Evolutionary conservation across 192 early-diverging fungal genomes (phyloP), one percentile per base, ranked within the genome.

Genomic region (Backusella morwellensis): DNA sequence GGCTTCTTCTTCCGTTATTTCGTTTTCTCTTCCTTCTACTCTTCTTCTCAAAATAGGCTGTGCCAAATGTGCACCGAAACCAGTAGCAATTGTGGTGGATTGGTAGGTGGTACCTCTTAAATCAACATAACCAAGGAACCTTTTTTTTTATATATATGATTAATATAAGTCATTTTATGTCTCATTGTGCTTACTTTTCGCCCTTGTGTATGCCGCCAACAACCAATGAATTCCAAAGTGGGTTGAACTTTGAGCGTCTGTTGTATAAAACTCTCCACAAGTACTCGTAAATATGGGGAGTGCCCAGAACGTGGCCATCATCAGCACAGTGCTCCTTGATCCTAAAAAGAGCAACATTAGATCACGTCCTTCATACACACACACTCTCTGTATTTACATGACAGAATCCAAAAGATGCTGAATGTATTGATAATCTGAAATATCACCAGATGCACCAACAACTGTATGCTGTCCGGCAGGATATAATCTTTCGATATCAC

Each of bases 191-290:
- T 69, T 86, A 94, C 90, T 81, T 79, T 76, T 97, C 89, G 44
- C 91, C 91, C 68, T 94, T 88, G 56, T 94, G 83, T 44, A 93
- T 74, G 32, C 98, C 98, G 35, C 92, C 98, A 77, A 99, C 91
- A 26, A 99, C 90, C 72, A 95, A 89, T 40, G 92, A 89, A 88
- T 99, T 99, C 98, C 96, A 99, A 59, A 99, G 88, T 52, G 97
- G 97, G 84, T 99, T 91, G 68, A 94, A 83, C 80, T 97, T 92
- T 81, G 87, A 93, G 72, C 97, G 90, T 77, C 96, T 86, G 80
- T 88, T 85, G 86, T 99, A 98, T 95, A 98, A 95, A 77, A 98
- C 88, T 52, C 93, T 88, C 86, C 88, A 90, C 70, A 98, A 81
- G 82, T 94, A 98, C 81, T 96, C 94, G 84, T 95, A 95, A 70